These are phyloP conservation scores for Heliophila coronopifolia DNA, from an alignment of 441 rosid genomes.

Conservation along the genomic window DNA sequence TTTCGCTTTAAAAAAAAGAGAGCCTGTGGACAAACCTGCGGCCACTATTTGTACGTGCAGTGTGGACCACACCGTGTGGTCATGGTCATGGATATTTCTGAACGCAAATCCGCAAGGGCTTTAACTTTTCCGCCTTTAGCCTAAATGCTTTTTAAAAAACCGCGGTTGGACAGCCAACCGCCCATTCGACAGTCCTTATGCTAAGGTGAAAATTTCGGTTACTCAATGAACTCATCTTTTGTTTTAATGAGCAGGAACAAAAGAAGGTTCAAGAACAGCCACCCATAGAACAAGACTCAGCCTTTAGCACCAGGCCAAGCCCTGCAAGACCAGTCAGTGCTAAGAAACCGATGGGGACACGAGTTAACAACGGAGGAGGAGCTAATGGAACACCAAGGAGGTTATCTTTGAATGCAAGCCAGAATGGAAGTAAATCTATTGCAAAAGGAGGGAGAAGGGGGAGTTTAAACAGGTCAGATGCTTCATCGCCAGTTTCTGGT, in stretches of 20 bases:
- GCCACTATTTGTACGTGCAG: too few relatives aligned
- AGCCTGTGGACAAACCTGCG: too few relatives aligned
- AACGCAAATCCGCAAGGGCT: too few relatives aligned
- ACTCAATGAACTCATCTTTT: neutral
- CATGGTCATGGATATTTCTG: too few relatives aligned
- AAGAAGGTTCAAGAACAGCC: constrained; percentile 86
- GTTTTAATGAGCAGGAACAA: constrained; percentile 50
- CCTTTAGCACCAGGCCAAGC: constrained; percentile 68
- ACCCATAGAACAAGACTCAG: constrained; percentile 66
- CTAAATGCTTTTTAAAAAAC: too few relatives aligned
- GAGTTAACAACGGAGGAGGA: constrained; percentile 51
- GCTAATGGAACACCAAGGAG: constrained; percentile 73
- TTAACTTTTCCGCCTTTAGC: too few relatives aligned
- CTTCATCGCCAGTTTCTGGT: constrained; percentile 61
- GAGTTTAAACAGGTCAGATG: constrained; percentile 42
- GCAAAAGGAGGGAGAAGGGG: constrained; percentile 74
- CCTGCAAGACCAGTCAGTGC: constrained; percentile 68
- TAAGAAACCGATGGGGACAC: constrained; percentile 61
- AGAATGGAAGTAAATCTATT: constrained; percentile 64
- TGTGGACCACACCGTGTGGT: too few relatives aligned
- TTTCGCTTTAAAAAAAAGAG: too few relatives aligned
- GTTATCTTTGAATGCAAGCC: constrained; percentile 64
- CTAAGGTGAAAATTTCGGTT: neutral
- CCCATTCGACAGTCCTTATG: too few relatives aligned
- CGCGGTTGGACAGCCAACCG: too few relatives aligned